Base-by-base conservation (phyloP, 208 protist genomes). In the Crithidia expoeki region DNA sequence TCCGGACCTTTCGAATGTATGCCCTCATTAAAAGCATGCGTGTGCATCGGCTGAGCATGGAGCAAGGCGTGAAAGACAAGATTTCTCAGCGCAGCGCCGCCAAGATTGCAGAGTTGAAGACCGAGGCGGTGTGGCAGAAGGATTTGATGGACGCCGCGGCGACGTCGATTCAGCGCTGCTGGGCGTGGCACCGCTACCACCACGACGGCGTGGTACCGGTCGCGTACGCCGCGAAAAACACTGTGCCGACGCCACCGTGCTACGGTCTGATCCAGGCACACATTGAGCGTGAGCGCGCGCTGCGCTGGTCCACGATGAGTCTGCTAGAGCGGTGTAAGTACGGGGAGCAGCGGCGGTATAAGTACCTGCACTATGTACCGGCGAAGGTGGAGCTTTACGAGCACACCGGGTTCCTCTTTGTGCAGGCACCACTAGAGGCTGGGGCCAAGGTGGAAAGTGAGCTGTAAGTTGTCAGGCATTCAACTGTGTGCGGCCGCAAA, bases 81-180 rank as follows among this genome's bases (percentile, higher is more conserved):
- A 70, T 79, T 21, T 52, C 72, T 12, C 47, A 60, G 27, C 90
- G 83, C 66, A 76, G 56, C 11, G 60, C 67, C 9, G 80, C 63
- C 9, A 83, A 79, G 44, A 62, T 96, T 21, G 80, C 47, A 14
- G 50, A 69, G 11, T 68, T 94, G 25, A 60, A 84, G 40, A 58
- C 84, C 11, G 76, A 85, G 52, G 63, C 84, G 42, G 85, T 87
- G 28, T 96, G 91, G 91, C 80, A 86, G 47, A 76, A 66, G 51
- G 71, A 81, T 16, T 55, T 96, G 34, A 79, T 94, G 60, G 72
- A 90, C 42, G 78, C 74, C 56, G 72, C 72, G 49, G 91, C 88
- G 21, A 63, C 32, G 17, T 93, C 86, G 7, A 96, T 96, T 42
- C 88, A 96, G 71, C 70, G 74, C 53, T 84, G 74, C 72, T 96